Evolutionary conservation across 805 yeast species (phyloP).

Genomic region (Candida ulmi): DNA sequence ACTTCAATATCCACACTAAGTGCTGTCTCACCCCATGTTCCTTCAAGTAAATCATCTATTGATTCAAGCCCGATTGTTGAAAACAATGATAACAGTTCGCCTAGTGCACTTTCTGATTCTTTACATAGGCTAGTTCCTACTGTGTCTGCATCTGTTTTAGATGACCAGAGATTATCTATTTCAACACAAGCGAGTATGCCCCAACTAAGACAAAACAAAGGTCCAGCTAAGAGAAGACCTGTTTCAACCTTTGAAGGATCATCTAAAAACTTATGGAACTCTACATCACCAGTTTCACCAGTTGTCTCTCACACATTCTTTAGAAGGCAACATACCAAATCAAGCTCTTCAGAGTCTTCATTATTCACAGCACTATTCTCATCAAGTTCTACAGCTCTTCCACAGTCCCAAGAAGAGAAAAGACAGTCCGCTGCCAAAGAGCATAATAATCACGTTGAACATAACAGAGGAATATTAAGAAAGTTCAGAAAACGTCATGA

Average conservation of each 20-base stretch:
- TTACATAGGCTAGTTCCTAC: conserved; percentile 26
- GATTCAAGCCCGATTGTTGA: conserved; percentile 16
- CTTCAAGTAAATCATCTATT: conserved; percentile 16
- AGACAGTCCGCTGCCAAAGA: conserved; percentile 2
- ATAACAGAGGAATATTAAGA: conserved; percentile 14
- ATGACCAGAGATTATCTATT: conserved; percentile 1
- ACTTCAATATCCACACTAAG: conserved; percentile 15
- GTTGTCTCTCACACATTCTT: conserved; percentile 40
- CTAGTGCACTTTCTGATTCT: conserved; percentile 25
- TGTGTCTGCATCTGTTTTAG: conserved; percentile 23
- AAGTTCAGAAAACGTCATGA: conserved; percentile 16
- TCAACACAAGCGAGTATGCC: background rate
- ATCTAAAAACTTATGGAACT: conserved; percentile 15
- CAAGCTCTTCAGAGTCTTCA: conserved; percentile 56
- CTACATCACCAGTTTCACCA: conserved; percentile 30
- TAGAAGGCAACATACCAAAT: conserved; percentile 59
- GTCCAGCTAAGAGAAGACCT: conserved; percentile 23
- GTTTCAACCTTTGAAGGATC: conserved; percentile 33
- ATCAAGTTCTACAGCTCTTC: conserved; percentile 26
- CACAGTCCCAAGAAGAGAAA: conserved; percentile 15
- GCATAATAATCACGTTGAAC: conserved; percentile 4
- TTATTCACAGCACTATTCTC: conserved; percentile 32
- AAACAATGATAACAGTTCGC: conserved; percentile 6
- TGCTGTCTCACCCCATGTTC: conserved; percentile 9
- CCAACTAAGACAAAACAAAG: conserved; percentile 1